Base-by-base conservation (phyloP, 2,329 filamentous ascomycete genomes). In the Salinomyces thailandicus region DNA sequence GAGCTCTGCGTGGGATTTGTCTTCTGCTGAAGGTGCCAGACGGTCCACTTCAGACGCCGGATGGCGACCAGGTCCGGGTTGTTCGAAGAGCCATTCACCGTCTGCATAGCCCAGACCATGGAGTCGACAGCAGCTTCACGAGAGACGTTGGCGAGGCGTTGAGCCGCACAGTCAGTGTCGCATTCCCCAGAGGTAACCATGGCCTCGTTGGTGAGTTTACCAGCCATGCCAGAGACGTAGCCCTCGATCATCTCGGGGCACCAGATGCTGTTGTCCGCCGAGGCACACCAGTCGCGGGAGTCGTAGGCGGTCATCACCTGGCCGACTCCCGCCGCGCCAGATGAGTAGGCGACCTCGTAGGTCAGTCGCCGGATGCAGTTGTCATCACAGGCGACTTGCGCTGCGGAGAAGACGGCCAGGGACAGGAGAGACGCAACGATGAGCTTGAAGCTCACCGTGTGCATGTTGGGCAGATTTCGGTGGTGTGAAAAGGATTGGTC, bases 301-400 rank as follows among this genome's bases (percentile, higher is more conserved):
- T 33, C 22, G 36, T 33, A 33, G 20, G 30, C 20, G 18, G 33
- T 30, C 36, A 33, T 33, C 13, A 38, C 19, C 9, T 27, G 8
- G 15, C 22, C 36, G 30, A 33, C 29, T 14, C 29, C 36, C 4
- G 13, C 6, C 7, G 36, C 36, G 8, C 13, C 30, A 7, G 36
- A 38, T 5, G 29, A 11, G 30, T 33, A 38, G 14, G 29, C 36
- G 3, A 17, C 19, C n/a, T 38, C 14, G 30, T 38, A 38, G 4
- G 33, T 5, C 5, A 33, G 13, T n/a, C 36, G 36, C 7, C 20
- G 36, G 9, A 33, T 33, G 30, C 36, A 38, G 5, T 19, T 32
- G 15, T 17, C n/a, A 3, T 22, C 36, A 15, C 36, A 38, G 20
- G 22, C n/a, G n/a, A n/a, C n/a, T 8, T 8, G 22, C 8, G 22